Base-by-base conservation (phyloP, 2,329 filamentous ascomycete species). In the Cercospora beticola region DNA sequence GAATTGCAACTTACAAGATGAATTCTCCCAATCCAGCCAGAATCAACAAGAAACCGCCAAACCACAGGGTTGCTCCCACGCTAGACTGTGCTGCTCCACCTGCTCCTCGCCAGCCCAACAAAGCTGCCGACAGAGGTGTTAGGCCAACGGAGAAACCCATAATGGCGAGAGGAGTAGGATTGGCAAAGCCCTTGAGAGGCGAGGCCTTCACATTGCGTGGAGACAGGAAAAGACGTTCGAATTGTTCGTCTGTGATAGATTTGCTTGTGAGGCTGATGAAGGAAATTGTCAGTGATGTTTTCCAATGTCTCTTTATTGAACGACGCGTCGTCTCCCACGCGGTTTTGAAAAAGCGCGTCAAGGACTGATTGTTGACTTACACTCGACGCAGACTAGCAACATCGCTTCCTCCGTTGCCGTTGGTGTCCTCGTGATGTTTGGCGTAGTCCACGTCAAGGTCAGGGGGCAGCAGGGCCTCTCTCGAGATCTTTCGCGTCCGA, bases 1-100 rank as follows among this genome's bases (percentile, higher is more conserved):
- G 7, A 43, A 43, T 7, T 43, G 36, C 36, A 43, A 60, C 58
- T 60, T 16, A 76, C 16, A 80, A 70, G 52, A 80, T 62, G 62
- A 79, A 80, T 62, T 80, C 78, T 31, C 78, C 74, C 14, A 79
- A 64, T n/a, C 74, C 73, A 18, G 75, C 76, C 52, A 79, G 49
- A n/a, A 77, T 65, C 72, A 80, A 74, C 8, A 79, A 73, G 16
- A 79, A 66, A 52, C 78, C 78, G 54, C 78, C 78, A 58, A 80
- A 68, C 74, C 77, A 76, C 58, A 77, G 68, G 3, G 75, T 76
- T 4, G 76, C 71, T 31, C 68, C 68, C n/a, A 71, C 67, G n/a
- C 67, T 69, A 4, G 58, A 56, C 56, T 65, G 66, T 7, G 57
- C 63, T 18, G 64, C 64, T 10, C 67, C 62, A 23, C 69, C 65